These are phyloP conservation scores for Cercospora janseana DNA, from an alignment of 2,329 filamentous ascomycete species.

Conservation along the genomic window DNA sequence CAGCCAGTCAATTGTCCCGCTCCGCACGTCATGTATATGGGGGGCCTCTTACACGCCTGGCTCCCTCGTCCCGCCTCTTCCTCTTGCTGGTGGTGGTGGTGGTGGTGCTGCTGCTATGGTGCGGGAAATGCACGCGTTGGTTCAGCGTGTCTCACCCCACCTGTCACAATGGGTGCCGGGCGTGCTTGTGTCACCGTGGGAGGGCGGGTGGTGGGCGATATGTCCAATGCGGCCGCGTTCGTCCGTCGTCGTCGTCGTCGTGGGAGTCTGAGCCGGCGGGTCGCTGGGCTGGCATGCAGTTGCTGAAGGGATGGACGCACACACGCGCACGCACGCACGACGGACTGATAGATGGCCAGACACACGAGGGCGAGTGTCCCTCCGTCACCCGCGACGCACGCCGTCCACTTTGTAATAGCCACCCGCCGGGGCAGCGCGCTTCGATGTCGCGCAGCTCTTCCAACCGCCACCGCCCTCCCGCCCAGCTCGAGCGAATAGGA, in stretches of 20 bases:
- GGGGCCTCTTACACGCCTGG: neutral
- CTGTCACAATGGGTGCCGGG: slow-evolving; percentile 3
- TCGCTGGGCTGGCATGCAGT: neutral
- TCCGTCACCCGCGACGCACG: neutral
- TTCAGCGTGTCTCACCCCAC: neutral
- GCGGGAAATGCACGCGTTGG: neutral
- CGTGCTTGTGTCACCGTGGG: slow-evolving; percentile 8
- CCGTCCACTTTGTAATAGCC: slow-evolving; percentile 10
- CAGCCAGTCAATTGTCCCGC: slow-evolving; percentile 16
- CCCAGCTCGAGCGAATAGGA: slow-evolving; percentile 19
- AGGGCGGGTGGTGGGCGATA: neutral
- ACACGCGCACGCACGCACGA: neutral
- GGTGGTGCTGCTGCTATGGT: neutral
- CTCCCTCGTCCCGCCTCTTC: neutral
- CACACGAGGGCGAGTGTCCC: neutral
- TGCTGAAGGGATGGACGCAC: neutral
- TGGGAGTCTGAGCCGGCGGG: too few species aligned
- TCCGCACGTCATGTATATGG: slow-evolving; percentile 1
- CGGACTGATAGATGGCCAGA: neutral
- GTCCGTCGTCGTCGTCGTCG: neutral
- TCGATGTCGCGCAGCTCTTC: slow-evolving; percentile 16
- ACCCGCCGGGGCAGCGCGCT: neutral
- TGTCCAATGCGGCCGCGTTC: neutral
- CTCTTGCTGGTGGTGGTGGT: neutral
- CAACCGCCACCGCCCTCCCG: slow-evolving; percentile 11